A percentile compares a stretch with the other conserved stretches of the same genome.
These are phyloP conservation scores for Exophiala alcalophila DNA, from an alignment of 2,329 filamentous ascomycete species.

Conservation along the genomic window DNA sequence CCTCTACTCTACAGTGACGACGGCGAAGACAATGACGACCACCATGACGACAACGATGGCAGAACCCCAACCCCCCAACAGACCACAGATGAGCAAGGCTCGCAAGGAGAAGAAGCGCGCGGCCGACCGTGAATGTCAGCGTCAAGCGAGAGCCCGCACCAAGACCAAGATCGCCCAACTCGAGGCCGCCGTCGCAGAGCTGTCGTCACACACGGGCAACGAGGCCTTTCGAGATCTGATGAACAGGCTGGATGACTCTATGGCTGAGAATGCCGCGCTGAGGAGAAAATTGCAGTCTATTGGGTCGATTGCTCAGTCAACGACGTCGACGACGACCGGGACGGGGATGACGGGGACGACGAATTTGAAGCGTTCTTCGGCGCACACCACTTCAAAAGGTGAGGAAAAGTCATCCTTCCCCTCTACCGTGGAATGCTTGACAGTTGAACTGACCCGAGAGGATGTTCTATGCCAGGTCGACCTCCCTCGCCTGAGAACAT, in stretches of 20 bases:
- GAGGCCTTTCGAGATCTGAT: conserved; percentile 5
- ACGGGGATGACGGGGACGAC: too few species aligned
- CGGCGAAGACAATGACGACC: too few species aligned
- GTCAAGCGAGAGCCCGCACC: conserved; percentile 7
- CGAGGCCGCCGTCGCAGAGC: conserved; percentile 3
- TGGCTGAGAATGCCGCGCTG: neutral
- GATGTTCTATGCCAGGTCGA: too few species aligned
- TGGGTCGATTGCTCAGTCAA: conserved; percentile 1
- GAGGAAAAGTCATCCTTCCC: too few species aligned
- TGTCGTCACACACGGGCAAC: conserved; percentile 4
- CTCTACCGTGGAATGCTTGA: too few species aligned
- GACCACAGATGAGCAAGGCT: conserved; percentile 3
- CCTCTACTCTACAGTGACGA: too few species aligned
- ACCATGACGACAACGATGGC: too few species aligned
- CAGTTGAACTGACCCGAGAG: too few species aligned
- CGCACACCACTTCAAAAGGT: too few species aligned
- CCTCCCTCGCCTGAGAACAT: too few species aligned
- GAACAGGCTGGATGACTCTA: conserved; percentile 1
- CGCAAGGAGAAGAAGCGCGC: conserved; percentile 4
- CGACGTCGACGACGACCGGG: neutral
- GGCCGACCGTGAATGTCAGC: conserved; percentile 5
- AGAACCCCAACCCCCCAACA: too few species aligned
- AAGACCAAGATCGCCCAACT: conserved; percentile 13
- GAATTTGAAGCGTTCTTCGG: too few species aligned
- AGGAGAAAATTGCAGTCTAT: conserved; percentile 2